These are phyloP conservation scores for Jackrogersella minutella DNA, from an alignment of 495 filamentous ascomycete genomes.

Conservation along the genomic window DNA sequence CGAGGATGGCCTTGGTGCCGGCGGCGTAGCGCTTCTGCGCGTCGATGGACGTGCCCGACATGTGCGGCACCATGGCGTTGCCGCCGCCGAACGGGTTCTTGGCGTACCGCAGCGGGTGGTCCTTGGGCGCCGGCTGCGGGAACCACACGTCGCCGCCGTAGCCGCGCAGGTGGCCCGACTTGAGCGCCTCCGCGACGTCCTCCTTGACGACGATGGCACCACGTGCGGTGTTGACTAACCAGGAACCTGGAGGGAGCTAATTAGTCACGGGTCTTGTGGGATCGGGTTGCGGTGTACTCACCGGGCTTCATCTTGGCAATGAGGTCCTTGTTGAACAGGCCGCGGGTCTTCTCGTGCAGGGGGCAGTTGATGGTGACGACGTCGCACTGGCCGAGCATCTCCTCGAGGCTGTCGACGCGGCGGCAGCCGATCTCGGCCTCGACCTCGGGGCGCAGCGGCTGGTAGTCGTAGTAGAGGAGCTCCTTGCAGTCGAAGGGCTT, in stretches of 20 bases:
- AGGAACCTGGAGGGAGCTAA: slow-evolving; percentile 66
- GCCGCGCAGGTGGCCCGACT: slow-evolving; percentile 91
- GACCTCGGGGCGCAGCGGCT: slow-evolving; percentile 82
- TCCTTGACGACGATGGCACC: slow-evolving; percentile 99
- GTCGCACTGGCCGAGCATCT: slow-evolving; percentile 95
- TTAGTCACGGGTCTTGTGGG: not conserved
- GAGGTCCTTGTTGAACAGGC: slow-evolving; percentile 99
- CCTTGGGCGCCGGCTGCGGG: slow-evolving; percentile 89
- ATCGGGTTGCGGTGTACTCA: slow-evolving; percentile 46
- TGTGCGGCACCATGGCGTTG: slow-evolving; percentile 98
- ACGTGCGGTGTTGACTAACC: slow-evolving; percentile 98
- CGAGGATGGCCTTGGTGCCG: slow-evolving; percentile 87
- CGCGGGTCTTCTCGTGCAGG: slow-evolving; percentile 94
- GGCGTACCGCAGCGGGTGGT: slow-evolving; percentile 92
- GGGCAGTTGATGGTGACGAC: slow-evolving; percentile 99
- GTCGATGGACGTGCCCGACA: slow-evolving; percentile 97
- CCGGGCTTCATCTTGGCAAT: slow-evolving; percentile 99
- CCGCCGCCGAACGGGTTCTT: slow-evolving; percentile 95
- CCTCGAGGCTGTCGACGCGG: slow-evolving; percentile 86
- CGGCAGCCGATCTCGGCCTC: slow-evolving; percentile 98
- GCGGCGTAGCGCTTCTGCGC: slow-evolving; percentile 94
- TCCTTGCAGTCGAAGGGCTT: slow-evolving; percentile 99
- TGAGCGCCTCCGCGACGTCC: slow-evolving; percentile 93
- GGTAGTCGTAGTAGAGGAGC: slow-evolving; percentile 99
- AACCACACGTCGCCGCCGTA: slow-evolving; percentile 93